Conservation (phyloP, 352 stramenopile species). For the Globisporangium rhizosaccharum region DNA sequence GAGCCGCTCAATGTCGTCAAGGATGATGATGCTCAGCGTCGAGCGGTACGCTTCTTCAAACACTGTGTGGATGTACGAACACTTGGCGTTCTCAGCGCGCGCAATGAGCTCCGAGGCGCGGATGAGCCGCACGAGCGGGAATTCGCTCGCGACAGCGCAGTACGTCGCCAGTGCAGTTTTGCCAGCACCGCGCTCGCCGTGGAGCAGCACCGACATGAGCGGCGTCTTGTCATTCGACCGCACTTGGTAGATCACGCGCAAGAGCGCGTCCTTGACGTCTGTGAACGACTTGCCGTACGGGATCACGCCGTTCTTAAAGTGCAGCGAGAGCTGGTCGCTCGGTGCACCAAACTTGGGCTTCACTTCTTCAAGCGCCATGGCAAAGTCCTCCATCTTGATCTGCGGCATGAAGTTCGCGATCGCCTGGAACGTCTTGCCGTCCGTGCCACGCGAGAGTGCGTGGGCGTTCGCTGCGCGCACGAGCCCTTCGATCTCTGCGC, state of each 20-base stretch:
- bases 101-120: slow-evolving; percentile 97
- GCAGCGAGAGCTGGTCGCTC: slow-evolving; percentile 93
- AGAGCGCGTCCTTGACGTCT: slow-evolving; percentile 88
- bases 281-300: slow-evolving; percentile 94
- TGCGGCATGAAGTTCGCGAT: slow-evolving; percentile 74
- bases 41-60: slow-evolving; percentile 99
- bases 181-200: slow-evolving; percentile 90
- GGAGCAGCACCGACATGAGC: slow-evolving; percentile 96
- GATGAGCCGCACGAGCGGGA: slow-evolving; percentile 97
- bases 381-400: slow-evolving; percentile 92
- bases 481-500: slow-evolving; percentile 97
- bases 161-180: slow-evolving; percentile 98
- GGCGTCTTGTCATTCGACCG: slow-evolving; percentile 93
- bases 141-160: slow-evolving; percentile 93
- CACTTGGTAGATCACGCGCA: slow-evolving; percentile 93
- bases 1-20: slow-evolving; percentile 99
- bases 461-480: slow-evolving; percentile 92
- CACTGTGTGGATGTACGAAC: slow-evolving; percentile 90
- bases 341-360: slow-evolving; percentile 97
- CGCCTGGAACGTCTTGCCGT: slow-evolving; percentile 81
- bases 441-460: slow-evolving; percentile 73
- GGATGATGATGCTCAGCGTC: slow-evolving; percentile 97
- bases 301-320: slow-evolving; percentile 96
- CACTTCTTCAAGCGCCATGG: slow-evolving; percentile 92
- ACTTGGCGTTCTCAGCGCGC: slow-evolving; percentile 92